A percentile compares a stretch with the other conserved stretches of the same genome.
Evolutionary conservation across 164 flowering plant species (phyloP).

Genomic region (Akebia trifoliata): DNA sequence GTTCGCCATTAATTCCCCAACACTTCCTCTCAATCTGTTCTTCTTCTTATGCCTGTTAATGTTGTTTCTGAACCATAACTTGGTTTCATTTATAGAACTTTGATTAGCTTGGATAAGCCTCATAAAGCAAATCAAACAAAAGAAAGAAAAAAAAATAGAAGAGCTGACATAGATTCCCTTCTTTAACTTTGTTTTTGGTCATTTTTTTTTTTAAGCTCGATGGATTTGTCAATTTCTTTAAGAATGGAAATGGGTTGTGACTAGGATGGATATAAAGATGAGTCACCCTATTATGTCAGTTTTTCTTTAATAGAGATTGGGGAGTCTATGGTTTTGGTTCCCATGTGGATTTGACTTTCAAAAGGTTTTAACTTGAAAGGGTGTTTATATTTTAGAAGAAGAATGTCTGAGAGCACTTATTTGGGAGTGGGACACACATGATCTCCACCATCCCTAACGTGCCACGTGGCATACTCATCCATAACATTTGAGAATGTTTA

Average conservation of each 20-base stretch:
- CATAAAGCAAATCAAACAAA: background rate
- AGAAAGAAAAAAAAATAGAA: background rate
- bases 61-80: background rate
- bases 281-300: background rate
- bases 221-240: background rate
- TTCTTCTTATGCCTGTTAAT: background rate
- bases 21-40: background rate
- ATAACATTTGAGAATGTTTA: too few species aligned
- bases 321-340: constrained; percentile 1
- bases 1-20: constrained; percentile 31
- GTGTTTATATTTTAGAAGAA: too few species aligned
- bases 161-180: constrained; percentile 3
- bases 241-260: constrained; percentile 8
- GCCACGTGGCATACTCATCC: too few species aligned
- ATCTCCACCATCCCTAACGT: too few species aligned
- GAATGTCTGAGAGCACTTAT: too few species aligned
- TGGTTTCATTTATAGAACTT: background rate
- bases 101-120: background rate
- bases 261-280: constrained; percentile 9
- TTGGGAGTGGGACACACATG: too few species aligned
- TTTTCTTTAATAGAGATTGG: background rate
- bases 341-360: too few species aligned
- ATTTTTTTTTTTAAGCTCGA: background rate
- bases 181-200: background rate
- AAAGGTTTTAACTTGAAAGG: too few species aligned